phyloP scores from a whole-genome alignment of 1,284 basidiomycete species.

The Cutaneotrichosporon cyanovorans region DNA sequence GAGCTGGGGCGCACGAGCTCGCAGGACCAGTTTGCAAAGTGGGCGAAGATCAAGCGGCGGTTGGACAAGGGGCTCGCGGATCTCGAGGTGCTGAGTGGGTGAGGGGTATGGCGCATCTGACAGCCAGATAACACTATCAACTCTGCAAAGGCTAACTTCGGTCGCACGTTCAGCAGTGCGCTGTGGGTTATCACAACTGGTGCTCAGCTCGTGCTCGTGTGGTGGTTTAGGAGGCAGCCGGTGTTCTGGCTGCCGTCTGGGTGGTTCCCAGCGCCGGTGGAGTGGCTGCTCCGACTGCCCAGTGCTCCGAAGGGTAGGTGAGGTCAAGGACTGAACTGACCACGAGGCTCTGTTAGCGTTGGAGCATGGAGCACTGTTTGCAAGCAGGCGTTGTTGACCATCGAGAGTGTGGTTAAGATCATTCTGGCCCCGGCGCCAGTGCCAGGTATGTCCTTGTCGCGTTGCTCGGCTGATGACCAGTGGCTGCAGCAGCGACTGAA shows the following conservation, averaged over 20 bases:
- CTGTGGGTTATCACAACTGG: constrained; percentile 80
- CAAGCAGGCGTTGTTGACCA: constrained; percentile 62
- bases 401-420: constrained; percentile 62
- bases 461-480: background rate
- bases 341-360: constrained; percentile 71
- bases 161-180: constrained; percentile 61
- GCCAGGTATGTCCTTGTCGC: constrained; percentile 8
- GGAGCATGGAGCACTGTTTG: constrained; percentile 88
- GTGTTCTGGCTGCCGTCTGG: constrained; percentile 82
- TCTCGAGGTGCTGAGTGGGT: constrained; percentile 85
- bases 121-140: constrained; percentile 62
- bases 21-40: constrained; percentile 97
- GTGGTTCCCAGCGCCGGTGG: constrained; percentile 71
- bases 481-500: constrained; percentile 1
- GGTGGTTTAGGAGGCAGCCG: constrained; percentile 79
- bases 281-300: constrained; percentile 61
- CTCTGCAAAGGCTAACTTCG: constrained; percentile 60
- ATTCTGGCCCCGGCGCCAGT: constrained; percentile 17
- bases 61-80: constrained; percentile 91
- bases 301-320: constrained; percentile 38
- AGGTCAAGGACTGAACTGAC: background rate
- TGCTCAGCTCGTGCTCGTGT: constrained; percentile 69
- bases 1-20: constrained; percentile 84
- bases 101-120: background rate
- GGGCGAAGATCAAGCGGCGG: constrained; percentile 85